Conservation (phyloP, 768 basidiomycete genomes). For the Kwoniella pini region DNA sequence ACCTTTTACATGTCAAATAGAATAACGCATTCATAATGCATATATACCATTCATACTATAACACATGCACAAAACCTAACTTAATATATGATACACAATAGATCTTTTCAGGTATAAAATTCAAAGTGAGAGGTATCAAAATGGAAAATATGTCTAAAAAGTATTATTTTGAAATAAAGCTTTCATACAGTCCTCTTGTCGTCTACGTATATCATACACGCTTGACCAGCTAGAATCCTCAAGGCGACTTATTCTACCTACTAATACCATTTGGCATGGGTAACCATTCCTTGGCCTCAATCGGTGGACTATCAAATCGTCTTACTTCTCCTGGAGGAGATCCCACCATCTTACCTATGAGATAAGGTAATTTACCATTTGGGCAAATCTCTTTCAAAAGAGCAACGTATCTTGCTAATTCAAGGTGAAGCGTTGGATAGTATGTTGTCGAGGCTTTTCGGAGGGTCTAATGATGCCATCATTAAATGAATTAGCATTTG, state of each 20-base stretch:
- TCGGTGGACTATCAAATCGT: constrained; percentile 2
- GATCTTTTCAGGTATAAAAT: too few species aligned
- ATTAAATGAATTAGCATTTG: too few species aligned
- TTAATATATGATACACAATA: neutral
- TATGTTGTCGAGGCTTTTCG: constrained; percentile 93
- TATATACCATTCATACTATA: neutral
- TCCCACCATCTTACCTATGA: constrained; percentile 75
- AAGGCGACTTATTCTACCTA: too few species aligned
- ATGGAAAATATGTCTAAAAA: too few species aligned
- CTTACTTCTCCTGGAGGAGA: constrained; percentile 68
- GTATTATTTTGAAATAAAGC: too few species aligned
- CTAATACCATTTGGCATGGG: neutral
- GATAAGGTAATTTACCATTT: constrained; percentile 69
- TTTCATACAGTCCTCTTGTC: too few species aligned
- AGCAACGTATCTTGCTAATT: constrained; percentile 82
- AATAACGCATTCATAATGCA: too few species aligned
- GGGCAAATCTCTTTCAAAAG: constrained; percentile 67
- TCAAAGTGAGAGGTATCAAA: too few species aligned
- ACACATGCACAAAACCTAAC: neutral
- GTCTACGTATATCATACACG: too few species aligned
- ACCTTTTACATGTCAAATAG: too few species aligned
- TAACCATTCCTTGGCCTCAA: neutral
- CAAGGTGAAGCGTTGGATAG: constrained; percentile 91
- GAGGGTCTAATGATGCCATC: too few species aligned
- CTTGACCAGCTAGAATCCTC: too few species aligned